phyloP scores from a whole-genome alignment of 352 stramenopile genomes.

The Ophiocytium majus region DNA sequence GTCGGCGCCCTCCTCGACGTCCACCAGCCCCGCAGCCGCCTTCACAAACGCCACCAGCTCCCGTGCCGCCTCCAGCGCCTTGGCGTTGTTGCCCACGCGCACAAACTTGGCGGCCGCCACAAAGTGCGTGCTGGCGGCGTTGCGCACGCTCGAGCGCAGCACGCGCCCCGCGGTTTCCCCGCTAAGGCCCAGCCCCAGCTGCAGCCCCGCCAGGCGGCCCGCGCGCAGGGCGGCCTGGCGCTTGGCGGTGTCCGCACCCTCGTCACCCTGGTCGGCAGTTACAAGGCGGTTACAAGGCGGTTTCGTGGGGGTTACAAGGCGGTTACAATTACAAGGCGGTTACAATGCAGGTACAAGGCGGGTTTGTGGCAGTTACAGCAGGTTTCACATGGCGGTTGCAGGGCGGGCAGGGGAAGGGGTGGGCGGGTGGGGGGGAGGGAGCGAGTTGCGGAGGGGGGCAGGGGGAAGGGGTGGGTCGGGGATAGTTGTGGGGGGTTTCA shows the following conservation, averaged over 20 bases:
- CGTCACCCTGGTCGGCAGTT: no score
- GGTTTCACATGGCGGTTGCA: not conserved
- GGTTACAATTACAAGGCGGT: no score
- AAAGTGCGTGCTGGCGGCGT: conserved; percentile 25
- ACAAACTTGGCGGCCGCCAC: conserved; percentile 22
- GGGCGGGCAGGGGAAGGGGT: no score
- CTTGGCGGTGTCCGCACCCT: not conserved
- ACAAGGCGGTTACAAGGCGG: no score
- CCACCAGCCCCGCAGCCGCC: conserved; percentile 27
- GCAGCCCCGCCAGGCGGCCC: not conserved
- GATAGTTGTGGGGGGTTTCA: no score
- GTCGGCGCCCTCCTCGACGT: not conserved
- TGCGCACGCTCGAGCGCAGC: conserved; percentile 6
- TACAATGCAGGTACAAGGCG: no score
- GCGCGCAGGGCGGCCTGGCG: not conserved
- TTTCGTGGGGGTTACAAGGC: no score
- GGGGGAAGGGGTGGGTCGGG: no score
- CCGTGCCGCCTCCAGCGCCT: conserved; percentile 29
- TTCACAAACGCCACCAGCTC: conserved; percentile 38
- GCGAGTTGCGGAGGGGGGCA: no score
- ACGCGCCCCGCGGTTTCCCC: not conserved
- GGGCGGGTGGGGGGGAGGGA: no score
- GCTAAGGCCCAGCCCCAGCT: not conserved
- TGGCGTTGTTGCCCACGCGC: conserved; percentile 32
- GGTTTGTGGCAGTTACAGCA: not conserved